Percentiles rank a stretch among this genome's conserved stretches.
Conservation (phyloP, 768 basidiomycete genomes). For the Boletus subparvulus region DNA sequence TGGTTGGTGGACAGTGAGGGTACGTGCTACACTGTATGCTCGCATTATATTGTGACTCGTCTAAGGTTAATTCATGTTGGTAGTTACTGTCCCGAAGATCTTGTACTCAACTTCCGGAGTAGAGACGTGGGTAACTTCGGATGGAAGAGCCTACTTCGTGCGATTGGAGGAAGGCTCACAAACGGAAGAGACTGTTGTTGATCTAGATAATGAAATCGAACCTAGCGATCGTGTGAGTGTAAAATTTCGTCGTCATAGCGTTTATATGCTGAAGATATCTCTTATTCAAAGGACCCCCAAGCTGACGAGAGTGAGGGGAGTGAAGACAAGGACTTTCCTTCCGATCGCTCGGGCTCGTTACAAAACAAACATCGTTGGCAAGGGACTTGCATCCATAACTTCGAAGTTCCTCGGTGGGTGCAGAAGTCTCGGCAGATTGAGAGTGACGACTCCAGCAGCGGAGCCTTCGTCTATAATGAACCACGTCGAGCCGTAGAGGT, state of each 20-base stretch:
- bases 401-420: slow-evolving; percentile 73
- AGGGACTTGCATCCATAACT: slow-evolving; percentile 78
- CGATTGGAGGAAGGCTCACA: slow-evolving; percentile 48
- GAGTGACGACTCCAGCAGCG: slow-evolving; percentile 37
- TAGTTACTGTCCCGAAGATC: slow-evolving; percentile 71
- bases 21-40: slow-evolving; percentile 31
- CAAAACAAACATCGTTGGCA: slow-evolving; percentile 48
- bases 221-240: slow-evolving; percentile 47
- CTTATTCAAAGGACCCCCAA: slow-evolving; percentile 9
- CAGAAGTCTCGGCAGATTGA: slow-evolving; percentile 69
- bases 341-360: slow-evolving; percentile 4
- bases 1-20: slow-evolving; percentile 79
- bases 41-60: background rate
- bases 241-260: background rate
- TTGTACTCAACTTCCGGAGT: slow-evolving; percentile 55
- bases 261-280: slow-evolving; percentile 3
- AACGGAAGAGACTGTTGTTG: background rate
- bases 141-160: slow-evolving; percentile 80
- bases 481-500: slow-evolving; percentile 64
- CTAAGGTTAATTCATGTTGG: background rate
- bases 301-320: slow-evolving; percentile 3
- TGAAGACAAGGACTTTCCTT: slow-evolving; percentile 4
- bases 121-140: slow-evolving; percentile 84
- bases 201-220: slow-evolving; percentile 43
- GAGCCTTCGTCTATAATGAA: slow-evolving; percentile 51